Evolutionary conservation across 192 early-diverging fungal species (phyloP).

Genomic region (Geranomyces michiganensis): DNA sequence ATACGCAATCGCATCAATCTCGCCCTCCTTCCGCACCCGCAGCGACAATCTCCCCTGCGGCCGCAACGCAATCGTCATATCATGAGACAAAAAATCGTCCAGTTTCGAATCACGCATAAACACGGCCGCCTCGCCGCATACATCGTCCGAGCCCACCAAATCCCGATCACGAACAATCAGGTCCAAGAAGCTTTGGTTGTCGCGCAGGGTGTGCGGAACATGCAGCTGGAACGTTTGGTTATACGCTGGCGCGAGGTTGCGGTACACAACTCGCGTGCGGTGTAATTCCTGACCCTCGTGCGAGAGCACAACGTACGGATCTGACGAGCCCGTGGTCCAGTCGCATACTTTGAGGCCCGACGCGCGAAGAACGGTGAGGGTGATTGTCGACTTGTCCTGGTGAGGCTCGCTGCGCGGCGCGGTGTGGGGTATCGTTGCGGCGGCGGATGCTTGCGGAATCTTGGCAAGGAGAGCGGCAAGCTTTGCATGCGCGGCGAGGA

Average conservation of each 20-base stretch:
- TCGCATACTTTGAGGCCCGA: constrained; percentile 42
- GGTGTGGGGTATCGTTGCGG: constrained; percentile 26
- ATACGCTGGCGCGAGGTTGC: constrained; percentile 54
- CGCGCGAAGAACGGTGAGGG: constrained; percentile 45
- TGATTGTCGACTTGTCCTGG: constrained; percentile 16
- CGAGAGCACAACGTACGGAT: constrained; percentile 45
- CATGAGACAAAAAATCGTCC: constrained; percentile 46
- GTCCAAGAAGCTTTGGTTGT: constrained; percentile 36
- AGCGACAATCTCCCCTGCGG: constrained; percentile 46
- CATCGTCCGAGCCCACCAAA: constrained; percentile 36
- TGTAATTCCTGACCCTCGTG: constrained; percentile 29
- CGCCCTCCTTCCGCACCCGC: constrained; percentile 39
- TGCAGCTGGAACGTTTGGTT: constrained; percentile 37
- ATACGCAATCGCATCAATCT: constrained; percentile 48
- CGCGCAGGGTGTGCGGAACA: constrained; percentile 31
- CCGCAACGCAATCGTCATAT: constrained; percentile 29
- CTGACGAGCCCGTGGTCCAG: constrained; percentile 30
- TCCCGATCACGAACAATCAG: constrained; percentile 47
- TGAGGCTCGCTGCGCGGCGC: constrained; percentile 33
- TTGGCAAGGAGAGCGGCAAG: constrained; percentile 40
- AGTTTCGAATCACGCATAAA: constrained; percentile 38
- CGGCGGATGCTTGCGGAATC: constrained; percentile 13
- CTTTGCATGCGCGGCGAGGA: constrained; percentile 45
- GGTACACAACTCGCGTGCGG: constrained; percentile 32
- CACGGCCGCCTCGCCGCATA: constrained; percentile 26